Base-by-base conservation (phyloP, 345 rosid genomes). In the Rhodomyrtus tomentosa region DNA sequence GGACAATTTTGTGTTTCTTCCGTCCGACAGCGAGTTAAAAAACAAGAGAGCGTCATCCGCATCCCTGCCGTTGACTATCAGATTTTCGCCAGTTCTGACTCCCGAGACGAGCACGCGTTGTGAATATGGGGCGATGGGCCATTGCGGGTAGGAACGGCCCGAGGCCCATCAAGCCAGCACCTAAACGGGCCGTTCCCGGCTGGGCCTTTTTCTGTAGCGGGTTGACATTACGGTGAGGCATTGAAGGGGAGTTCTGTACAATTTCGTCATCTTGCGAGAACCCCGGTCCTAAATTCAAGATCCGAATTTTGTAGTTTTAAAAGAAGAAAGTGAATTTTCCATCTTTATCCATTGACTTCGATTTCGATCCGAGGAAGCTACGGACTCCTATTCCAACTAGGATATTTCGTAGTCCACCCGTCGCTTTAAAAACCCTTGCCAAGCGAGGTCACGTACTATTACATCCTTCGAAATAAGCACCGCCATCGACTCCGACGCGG, bases 1-100 rank as follows among this genome's bases (percentile, higher is more conserved):
- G 90, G 84, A 80, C 84, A 51, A 36, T 9, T 52, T 52, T 86
- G 88, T 88, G 85, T 74, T 86, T 86, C 86, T 88, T 87, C n/a
- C 55, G 81, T 81, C 73, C 51, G n/a, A 4, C 58, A 22, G n/a
- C 58, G 58, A 54, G 55, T 53, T 20, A 53, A 51, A 50, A 52
- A 53, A 53, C 55, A 6, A 53, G 22, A 21, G 24, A 20, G 53
- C 53, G 53, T 16, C 55, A 52, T 52, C 21, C 21, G 54, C 54
- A 16, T 16, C 21, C 54, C 52, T 29, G 0, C 32, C 73, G 21
- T 27, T 59, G 74, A 62, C 74, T 7, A 7, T 32, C 42, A 1
- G 12, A 62, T 32, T 16, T 62, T 18, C 6, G 74, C 22, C 74
- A 0, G 40, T 1, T 16, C 22, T 1, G 74, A 42, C 45, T 42